Percentiles rank a stretch among this genome's conserved stretches.
These are phyloP conservation scores for Amorphotheca resinae DNA, from an alignment of 495 filamentous ascomycete species.

Conservation along the genomic window DNA sequence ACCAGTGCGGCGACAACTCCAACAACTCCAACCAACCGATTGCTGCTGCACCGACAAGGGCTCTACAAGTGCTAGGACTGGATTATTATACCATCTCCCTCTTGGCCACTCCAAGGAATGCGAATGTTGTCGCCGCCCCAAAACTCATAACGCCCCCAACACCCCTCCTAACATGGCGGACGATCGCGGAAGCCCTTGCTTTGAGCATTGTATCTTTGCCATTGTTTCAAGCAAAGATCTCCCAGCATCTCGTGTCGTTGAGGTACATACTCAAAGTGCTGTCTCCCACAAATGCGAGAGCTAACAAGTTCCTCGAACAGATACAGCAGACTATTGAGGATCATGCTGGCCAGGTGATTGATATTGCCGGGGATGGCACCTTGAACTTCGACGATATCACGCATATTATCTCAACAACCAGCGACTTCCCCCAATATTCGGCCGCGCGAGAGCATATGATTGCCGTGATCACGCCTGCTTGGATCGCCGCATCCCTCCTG, in stretches of 20 bases:
- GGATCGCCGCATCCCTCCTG: conserved; percentile 56
- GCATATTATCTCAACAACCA: conserved; percentile 72
- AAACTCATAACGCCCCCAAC: too few species aligned
- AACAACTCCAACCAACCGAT: too few species aligned
- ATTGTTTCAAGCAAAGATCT: conserved; percentile 36
- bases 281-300: background rate
- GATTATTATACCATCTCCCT: too few species aligned
- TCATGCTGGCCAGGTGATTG: conserved; percentile 41
- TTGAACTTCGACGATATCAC: conserved; percentile 50
- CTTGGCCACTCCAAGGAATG: too few species aligned
- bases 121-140: too few species aligned
- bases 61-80: too few species aligned
- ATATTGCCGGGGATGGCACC: conserved; percentile 29
- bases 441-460: conserved; percentile 59
- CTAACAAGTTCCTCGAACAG: conserved; percentile 10
- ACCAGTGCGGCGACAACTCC: too few species aligned
- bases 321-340: conserved; percentile 25
- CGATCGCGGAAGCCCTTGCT: conserved; percentile 23
- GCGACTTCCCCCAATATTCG: conserved; percentile 77
- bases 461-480: conserved; percentile 72
- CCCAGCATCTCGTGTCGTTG: conserved; percentile 24
- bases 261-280: conserved; percentile 34
- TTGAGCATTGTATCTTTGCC: conserved; percentile 27
- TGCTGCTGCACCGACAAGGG: too few species aligned
- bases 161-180: conserved; percentile 31